Conservation (phyloP, 2,329 filamentous ascomycete species). For the Aureobasidium sp. region DNA sequence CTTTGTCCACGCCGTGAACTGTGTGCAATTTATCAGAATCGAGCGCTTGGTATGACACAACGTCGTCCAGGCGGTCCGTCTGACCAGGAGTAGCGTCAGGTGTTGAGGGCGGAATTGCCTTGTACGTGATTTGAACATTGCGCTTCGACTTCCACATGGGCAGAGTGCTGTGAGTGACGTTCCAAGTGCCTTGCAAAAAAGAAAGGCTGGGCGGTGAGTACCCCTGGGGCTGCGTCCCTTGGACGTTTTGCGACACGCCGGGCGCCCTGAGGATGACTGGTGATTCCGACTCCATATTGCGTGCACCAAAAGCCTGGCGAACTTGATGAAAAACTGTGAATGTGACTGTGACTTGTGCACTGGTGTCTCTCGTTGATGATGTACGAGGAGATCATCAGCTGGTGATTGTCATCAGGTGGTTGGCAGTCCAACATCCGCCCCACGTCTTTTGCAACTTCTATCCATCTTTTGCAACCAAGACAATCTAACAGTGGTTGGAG, state of each 20-base stretch:
- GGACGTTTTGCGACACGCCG: constrained; percentile 21
- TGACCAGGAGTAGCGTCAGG: constrained; percentile 23
- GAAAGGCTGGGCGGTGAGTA: constrained; percentile 43
- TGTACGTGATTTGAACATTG: constrained; percentile 76
- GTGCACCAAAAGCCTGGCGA: background rate
- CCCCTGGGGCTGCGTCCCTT: constrained; percentile 15
- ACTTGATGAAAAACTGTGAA: background rate
- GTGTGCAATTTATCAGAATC: constrained; percentile 45
- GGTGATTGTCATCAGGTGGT: constrained; percentile 4
- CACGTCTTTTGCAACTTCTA: background rate
- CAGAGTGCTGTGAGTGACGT: constrained; percentile 67
- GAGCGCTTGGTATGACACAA: constrained; percentile 60
- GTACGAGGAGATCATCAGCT: background rate
- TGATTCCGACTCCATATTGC: constrained; percentile 1
- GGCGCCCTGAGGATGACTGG: constrained; percentile 34
- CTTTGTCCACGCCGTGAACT: constrained; percentile 58
- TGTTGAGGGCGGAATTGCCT: constrained; percentile 35
- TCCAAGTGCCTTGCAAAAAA: constrained; percentile 61
- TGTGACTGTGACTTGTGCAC: background rate
- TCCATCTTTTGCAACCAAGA: constrained; percentile 8
- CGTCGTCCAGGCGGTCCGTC: constrained; percentile 55
- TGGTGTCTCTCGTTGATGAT: constrained; percentile 8
- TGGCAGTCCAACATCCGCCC: constrained; percentile 4
- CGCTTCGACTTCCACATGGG: constrained; percentile 72
- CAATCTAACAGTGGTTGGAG: background rate